Percentiles rank a stretch among this genome's conserved stretches.
Evolutionary conservation across 306 rosid genomes (phyloP).

Genomic region (Inga leiocalycina): DNA sequence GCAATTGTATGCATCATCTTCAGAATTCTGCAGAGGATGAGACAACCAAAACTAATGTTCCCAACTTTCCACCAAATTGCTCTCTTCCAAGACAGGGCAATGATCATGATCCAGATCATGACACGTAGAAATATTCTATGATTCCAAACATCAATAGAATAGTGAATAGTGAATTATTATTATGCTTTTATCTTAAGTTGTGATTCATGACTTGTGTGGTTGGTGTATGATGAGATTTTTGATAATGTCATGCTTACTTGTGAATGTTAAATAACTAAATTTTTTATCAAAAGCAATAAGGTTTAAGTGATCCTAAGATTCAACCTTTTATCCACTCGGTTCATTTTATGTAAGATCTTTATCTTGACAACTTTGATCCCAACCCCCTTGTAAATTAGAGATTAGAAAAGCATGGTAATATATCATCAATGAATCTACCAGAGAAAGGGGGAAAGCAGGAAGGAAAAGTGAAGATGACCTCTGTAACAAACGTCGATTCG

Average conservation of each 20-base stretch:
- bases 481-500: slow-evolving; percentile 91
- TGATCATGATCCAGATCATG: background rate
- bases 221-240: background rate
- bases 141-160: background rate
- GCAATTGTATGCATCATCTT: slow-evolving; percentile 94
- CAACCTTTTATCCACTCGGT: background rate
- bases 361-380: background rate
- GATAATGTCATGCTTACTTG: background rate
- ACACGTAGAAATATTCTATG: background rate
- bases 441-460: background rate
- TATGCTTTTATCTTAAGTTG: background rate
- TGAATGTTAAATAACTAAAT: background rate
- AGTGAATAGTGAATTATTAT: background rate
- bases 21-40: slow-evolving; percentile 65
- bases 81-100: background rate
- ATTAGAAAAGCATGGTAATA: background rate
- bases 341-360: background rate
- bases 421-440: background rate
- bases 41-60: background rate
- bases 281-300: background rate
- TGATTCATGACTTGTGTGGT: background rate
- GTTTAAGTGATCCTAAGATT: background rate
- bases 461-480: slow-evolving; percentile 51
- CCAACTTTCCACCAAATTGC: background rate
- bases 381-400: background rate